phyloP scores from a whole-genome alignment of 2,329 filamentous ascomycete genomes.

The Microdochium bolleyi region DNA sequence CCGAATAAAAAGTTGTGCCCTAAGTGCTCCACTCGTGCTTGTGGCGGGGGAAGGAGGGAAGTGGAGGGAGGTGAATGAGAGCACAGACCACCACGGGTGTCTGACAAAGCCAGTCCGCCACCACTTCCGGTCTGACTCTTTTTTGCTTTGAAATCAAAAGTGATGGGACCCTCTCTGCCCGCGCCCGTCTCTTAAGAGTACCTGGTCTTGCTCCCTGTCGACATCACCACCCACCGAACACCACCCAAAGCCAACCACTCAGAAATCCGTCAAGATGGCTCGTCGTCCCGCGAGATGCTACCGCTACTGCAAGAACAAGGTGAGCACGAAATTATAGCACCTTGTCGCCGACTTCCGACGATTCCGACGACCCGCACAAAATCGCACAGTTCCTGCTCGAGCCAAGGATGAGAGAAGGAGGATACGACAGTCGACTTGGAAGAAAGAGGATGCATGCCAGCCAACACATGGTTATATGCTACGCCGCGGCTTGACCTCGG shows the following conservation, averaged over 20 bases:
- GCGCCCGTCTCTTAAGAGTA: not conserved
- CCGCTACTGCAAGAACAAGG: conserved; percentile 99
- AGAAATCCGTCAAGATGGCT: conserved; percentile 83
- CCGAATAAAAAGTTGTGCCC: conserved; percentile 9
- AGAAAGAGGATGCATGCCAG: not conserved
- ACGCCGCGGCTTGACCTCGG: no score
- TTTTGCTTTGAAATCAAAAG: conserved; percentile 48
- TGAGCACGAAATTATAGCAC: conserved; percentile 36
- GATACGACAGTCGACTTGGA: not conserved
- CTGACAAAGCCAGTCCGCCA: conserved; percentile 2
- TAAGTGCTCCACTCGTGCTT: not conserved
- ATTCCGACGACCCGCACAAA: not conserved
- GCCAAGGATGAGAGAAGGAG: not conserved
- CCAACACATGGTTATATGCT: no score
- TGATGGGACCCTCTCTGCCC: conserved; percentile 18
- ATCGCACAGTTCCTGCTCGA: not conserved
- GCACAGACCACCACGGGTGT: not conserved
- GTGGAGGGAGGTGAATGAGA: not conserved
- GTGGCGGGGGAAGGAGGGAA: not conserved
- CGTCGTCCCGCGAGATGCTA: conserved; percentile 99
- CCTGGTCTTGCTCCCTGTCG: conserved; percentile 7
- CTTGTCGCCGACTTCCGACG: not conserved
- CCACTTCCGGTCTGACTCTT: conserved; percentile 10
- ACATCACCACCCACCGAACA: conserved; percentile 20
- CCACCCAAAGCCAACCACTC: conserved; percentile 24